phyloP scores from a whole-genome alignment of 345 rosid species.

The Reutealis trisperma region DNA sequence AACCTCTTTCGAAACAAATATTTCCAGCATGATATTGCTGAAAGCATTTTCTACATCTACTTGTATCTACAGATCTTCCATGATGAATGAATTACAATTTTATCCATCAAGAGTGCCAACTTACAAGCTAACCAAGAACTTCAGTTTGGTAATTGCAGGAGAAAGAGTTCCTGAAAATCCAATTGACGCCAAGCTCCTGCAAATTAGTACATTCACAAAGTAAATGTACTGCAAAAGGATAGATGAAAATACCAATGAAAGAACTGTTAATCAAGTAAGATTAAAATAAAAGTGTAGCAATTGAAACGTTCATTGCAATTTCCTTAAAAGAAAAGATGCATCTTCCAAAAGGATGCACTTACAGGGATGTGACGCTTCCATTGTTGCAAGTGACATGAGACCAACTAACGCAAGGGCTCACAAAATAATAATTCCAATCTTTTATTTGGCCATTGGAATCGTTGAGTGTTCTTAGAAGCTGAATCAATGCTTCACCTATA shows the following conservation, averaged over 20 bases:
- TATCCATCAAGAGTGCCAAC: slow-evolving; percentile 23
- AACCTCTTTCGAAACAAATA: not conserved
- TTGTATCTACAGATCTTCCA: not conserved
- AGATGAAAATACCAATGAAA: slow-evolving; percentile 10
- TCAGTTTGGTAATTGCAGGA: slow-evolving; percentile 62
- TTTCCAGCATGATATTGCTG: not conserved
- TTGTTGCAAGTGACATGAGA: slow-evolving; percentile 69
- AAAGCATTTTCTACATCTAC: not conserved
- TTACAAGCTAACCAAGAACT: slow-evolving; percentile 75
- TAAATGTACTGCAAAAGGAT: slow-evolving; percentile 1
- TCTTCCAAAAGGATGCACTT: slow-evolving; percentile 35
- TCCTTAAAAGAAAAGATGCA: not conserved
- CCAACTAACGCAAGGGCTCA: slow-evolving; percentile 95
- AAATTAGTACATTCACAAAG: slow-evolving; percentile 22
- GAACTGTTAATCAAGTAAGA: not conserved
- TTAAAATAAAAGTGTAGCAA: not conserved
- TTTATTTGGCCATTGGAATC: slow-evolving; percentile 47
- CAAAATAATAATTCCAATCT: slow-evolving; percentile 62
- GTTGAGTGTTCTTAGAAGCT: slow-evolving; percentile 55
- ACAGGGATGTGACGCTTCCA: slow-evolving; percentile 71
- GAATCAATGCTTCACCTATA: slow-evolving; percentile 73
- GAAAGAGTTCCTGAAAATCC: slow-evolving; percentile 87
- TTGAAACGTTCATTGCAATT: not conserved
- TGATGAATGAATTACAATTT: not conserved
- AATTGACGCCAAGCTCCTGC: slow-evolving; percentile 66